Evolutionary conservation across 2,329 filamentous ascomycete genomes (phyloP).

Genomic region (Ophiocordyceps camponoti-rufipedis): DNA sequence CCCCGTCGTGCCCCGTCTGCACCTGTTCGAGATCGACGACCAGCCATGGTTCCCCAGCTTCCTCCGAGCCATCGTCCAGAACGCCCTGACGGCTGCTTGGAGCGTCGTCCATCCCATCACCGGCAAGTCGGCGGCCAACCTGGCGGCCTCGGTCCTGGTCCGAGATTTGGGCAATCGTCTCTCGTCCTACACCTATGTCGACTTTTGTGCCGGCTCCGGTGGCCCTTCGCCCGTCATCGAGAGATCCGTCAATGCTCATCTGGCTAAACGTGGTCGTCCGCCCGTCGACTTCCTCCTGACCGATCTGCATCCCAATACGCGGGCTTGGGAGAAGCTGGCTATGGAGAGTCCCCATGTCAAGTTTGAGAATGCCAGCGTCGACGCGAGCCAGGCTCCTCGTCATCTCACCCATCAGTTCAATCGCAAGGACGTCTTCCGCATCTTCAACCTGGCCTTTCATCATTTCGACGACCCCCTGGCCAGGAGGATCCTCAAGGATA

Average conservation of each 20-base stretch:
- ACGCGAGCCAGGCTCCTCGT: slow-evolving; percentile 42
- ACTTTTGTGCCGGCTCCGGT: slow-evolving; percentile 60
- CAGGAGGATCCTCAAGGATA: slow-evolving; percentile 41
- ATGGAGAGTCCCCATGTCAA: slow-evolving; percentile 34
- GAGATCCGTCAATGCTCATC: slow-evolving; percentile 32
- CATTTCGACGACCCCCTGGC: slow-evolving; percentile 53
- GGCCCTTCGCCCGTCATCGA: slow-evolving; percentile 52
- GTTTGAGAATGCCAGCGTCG: slow-evolving; percentile 42
- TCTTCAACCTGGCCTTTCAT: slow-evolving; percentile 62
- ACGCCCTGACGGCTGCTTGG: too few species aligned
- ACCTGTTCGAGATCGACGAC: slow-evolving; percentile 51
- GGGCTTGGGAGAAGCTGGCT: slow-evolving; percentile 37
- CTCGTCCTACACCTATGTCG: slow-evolving; percentile 43
- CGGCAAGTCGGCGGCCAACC: slow-evolving; percentile 25
- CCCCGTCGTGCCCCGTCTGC: slow-evolving; percentile 31
- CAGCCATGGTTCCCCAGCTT: slow-evolving; percentile 34
- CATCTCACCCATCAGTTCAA: slow-evolving; percentile 21
- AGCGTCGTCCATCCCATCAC: background rate
- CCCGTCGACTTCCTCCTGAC: slow-evolving; percentile 43
- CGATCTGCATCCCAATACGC: slow-evolving; percentile 45
- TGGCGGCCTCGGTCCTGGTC: slow-evolving; percentile 39
- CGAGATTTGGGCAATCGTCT: slow-evolving; percentile 27
- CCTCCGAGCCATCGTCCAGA: slow-evolving; percentile 11
- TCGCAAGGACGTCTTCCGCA: slow-evolving; percentile 37
- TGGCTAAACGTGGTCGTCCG: slow-evolving; percentile 8